Evolutionary conservation across 163 green algal genomes (phyloP), one percentile per base, ranked within the genome.

Genomic region (Prototheca wickerhamii): DNA sequence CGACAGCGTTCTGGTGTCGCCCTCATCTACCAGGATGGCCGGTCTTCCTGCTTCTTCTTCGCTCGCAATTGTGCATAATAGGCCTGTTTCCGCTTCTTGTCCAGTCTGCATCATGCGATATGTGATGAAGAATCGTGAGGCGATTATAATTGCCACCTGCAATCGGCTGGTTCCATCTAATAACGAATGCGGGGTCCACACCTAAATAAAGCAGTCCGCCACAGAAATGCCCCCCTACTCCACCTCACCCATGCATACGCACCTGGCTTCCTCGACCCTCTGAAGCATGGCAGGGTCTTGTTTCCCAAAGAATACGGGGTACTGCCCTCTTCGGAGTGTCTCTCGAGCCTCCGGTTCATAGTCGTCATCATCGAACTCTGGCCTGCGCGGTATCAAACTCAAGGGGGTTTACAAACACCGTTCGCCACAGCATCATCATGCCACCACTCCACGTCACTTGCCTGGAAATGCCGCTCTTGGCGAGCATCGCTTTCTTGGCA

Each of bases 401-500:
- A 26, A 50, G 35, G 52, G 50, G 55, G 40, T 26, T 57, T 15
- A 63, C n/a, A 18, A 42, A 4, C 37, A 20, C n/a, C 8, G n/a
- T 54, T 17, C 32, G 21, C 34, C 29, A 25, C 26, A 51, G 26
- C 53, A 37, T 60, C 15, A 6, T 25, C 53, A 37, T 37, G 5
- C 18, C 20, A 8, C 8, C n/a, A n/a, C 8, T 10, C 17, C 46
- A 10, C 20, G 5, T 10, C 8, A 35, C 51, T 18, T 25, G 34
- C 51, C 25, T 35, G 25, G 23, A 30, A 18, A 61, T 31, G 32
- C 64, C 37, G 4, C 44, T 37, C 54, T 4, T 33, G n/a, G 28
- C 35, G 20, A 85, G 62, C 30, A 85, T 63, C 25, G 25, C 20
- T 44, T 67, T 63, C 58, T 85, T 85, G 25, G 74, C 79, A 4